Evolutionary conservation across 2,329 filamentous ascomycete species (phyloP).

Genomic region (Fusarium temperatum): DNA sequence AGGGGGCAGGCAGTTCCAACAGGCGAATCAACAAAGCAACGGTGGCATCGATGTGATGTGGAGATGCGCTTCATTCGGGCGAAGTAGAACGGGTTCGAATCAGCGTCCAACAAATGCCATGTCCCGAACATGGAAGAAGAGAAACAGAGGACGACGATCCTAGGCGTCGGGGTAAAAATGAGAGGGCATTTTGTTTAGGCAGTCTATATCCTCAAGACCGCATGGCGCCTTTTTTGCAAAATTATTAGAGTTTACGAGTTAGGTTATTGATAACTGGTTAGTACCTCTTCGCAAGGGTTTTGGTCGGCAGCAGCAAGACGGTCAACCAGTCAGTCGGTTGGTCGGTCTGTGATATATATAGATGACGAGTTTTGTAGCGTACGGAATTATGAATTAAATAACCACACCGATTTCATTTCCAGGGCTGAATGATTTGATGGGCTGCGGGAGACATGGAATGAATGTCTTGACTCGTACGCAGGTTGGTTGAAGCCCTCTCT

Average conservation of each 20-base stretch:
- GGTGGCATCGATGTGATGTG: constrained; percentile 13
- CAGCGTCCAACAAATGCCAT: constrained; percentile 1
- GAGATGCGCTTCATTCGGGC: background rate
- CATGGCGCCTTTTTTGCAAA: constrained; percentile 31
- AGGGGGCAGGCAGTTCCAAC: constrained; percentile 14
- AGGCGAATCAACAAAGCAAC: constrained; percentile 11
- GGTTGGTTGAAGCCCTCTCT: background rate
- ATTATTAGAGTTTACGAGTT: constrained; percentile 30
- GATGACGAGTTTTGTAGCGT: background rate
- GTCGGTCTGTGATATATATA: background rate
- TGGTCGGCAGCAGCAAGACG: background rate
- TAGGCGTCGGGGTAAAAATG: constrained; percentile 32
- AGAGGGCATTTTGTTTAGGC: constrained; percentile 34
- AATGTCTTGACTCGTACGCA: background rate
- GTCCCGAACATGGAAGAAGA: constrained; percentile 6
- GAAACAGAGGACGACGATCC: constrained; percentile 25
- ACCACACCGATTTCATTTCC: background rate
- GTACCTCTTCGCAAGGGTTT: background rate
- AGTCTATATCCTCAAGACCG: constrained; percentile 34
- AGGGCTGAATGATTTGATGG: background rate
- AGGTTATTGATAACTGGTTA: background rate
- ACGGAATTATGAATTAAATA: constrained; percentile 7
- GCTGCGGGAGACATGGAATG: constrained; percentile 14
- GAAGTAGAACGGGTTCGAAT: background rate
- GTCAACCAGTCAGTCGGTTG: background rate